These are phyloP conservation scores for Myxozyma melibiosi DNA, from an alignment of 805 yeast species.

Conservation along the genomic window DNA sequence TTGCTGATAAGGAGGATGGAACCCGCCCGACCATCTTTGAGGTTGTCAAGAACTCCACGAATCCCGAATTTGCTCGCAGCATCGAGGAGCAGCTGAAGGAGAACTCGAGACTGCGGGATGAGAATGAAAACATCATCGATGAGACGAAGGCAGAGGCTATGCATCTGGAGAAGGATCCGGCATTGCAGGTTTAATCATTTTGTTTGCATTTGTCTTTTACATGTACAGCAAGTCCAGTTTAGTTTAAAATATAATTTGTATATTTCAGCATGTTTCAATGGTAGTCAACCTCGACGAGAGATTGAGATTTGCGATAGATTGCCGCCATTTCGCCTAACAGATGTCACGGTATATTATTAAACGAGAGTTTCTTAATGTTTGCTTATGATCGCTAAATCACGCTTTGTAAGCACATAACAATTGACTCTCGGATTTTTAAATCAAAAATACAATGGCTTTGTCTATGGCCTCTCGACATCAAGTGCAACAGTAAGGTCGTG, in stretches of 20 bases:
- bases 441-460: no score
- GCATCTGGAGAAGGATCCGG: constrained; percentile 9
- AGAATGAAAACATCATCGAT: constrained; percentile 16
- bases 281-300: neutral
- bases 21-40: constrained; percentile 25
- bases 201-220: neutral
- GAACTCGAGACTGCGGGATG: constrained; percentile 11
- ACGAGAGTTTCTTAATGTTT: neutral
- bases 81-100: constrained; percentile 8
- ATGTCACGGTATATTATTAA: neutral
- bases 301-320: neutral
- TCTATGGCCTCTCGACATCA: no score
- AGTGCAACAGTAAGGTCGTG: no score
- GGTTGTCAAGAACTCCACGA: constrained; percentile 13
- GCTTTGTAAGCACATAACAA: no score
- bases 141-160: constrained; percentile 9
- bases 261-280: no score
- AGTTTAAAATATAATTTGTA: no score
- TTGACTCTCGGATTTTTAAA: no score
- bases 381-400: neutral
- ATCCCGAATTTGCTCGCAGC: constrained; percentile 7
- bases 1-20: constrained; percentile 30
- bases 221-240: no score
- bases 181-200: neutral
- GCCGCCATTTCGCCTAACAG: neutral